Base-by-base conservation (phyloP, 371 early-diverging fungal genomes). In the Rhizopus delemar region DNA sequence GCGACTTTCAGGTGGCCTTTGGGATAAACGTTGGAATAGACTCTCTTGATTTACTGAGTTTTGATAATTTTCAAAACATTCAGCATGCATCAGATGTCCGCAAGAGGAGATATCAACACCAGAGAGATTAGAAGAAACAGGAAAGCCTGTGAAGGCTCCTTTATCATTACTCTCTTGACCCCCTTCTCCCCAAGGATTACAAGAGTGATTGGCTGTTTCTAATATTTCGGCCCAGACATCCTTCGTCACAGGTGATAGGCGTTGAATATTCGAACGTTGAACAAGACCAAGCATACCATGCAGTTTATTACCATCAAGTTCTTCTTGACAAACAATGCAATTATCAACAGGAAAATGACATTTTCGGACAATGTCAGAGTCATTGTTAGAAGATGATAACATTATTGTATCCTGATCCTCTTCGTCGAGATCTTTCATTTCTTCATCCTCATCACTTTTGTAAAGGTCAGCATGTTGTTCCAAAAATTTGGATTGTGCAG, bases 321-420 rank as follows among this genome's bases (percentile, higher is more conserved):
- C 91, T 71, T 95, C 98, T 73, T 95, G 96, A 61, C 98, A 98
- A 13, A 96, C 92, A 51, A 98, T 95, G 68, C 98, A 98, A 22
- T 85, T 87, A n/a, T 95, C 97, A 0, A 78, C 71, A 1, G 93
- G 92, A 58, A 86, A 91, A 46, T 86, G 84, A 74, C 86, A 90
- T 35, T 71, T 71, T 1, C 81, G 77, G 41, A 83, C 75, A 35
- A 74, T 74, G 28, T 72, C 76, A 4, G 53, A 53, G 29, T 71
- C 70, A 8, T 58, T 56, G n/a, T 61, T 63, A 1, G 67, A 52
- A 4, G 45, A 9, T 22, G 1, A 43, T 29, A 0, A 48, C 53
- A 11, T 55, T 41, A 4, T 49, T 46, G 2, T 32, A 54, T 8
- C 50, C 39, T 39, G 39, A 12, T 9, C 64, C 11, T 70, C 62